Conservation (phyloP, 495 filamentous ascomycete genomes). For the Penicillium soppii region DNA sequence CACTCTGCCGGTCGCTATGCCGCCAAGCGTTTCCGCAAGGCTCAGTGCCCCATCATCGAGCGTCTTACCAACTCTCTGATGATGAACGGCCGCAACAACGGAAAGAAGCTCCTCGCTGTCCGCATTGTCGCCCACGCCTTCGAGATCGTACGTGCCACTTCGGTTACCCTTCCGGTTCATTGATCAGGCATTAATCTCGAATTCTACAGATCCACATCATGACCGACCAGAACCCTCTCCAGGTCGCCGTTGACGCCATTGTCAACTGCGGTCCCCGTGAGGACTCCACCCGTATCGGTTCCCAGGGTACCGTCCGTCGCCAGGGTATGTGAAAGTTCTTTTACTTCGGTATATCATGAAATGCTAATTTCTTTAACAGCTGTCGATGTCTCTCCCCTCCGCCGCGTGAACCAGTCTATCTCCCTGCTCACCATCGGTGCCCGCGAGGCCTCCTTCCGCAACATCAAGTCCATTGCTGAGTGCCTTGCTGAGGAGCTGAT, state of each 20-base stretch:
- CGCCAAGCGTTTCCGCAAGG: conserved; percentile 99
- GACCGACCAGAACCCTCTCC: conserved; percentile 99
- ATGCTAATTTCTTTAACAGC: conserved; percentile 38
- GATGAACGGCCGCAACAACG: conserved; percentile 99
- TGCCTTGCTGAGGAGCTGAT: conserved; percentile 99
- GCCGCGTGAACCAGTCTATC: conserved; percentile 99
- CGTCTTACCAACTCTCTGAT: conserved; percentile 99
- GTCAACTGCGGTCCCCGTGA: conserved; percentile 99
- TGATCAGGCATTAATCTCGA: conserved; percentile 12
- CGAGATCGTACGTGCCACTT: conserved; percentile 79
- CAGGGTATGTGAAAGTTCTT: conserved; percentile 46
- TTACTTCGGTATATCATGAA: neutral
- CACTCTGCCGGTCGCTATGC: conserved; percentile 99
- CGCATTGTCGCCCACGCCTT: conserved; percentile 98
- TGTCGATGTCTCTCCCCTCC: conserved; percentile 98
- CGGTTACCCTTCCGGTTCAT: conserved; percentile 1
- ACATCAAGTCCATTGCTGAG: conserved; percentile 98
- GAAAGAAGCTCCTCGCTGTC: conserved; percentile 99
- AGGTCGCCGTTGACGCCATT: conserved; percentile 98
- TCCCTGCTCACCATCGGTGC: conserved; percentile 96
- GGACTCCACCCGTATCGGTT: conserved; percentile 99
- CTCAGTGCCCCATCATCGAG: conserved; percentile 99
- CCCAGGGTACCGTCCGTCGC: conserved; percentile 97
- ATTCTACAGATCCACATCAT: conserved; percentile 89
- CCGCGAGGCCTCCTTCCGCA: conserved; percentile 95